These are phyloP conservation scores for Daldinia concentrica DNA, from an alignment of 495 filamentous ascomycete species.

Conservation along the genomic window DNA sequence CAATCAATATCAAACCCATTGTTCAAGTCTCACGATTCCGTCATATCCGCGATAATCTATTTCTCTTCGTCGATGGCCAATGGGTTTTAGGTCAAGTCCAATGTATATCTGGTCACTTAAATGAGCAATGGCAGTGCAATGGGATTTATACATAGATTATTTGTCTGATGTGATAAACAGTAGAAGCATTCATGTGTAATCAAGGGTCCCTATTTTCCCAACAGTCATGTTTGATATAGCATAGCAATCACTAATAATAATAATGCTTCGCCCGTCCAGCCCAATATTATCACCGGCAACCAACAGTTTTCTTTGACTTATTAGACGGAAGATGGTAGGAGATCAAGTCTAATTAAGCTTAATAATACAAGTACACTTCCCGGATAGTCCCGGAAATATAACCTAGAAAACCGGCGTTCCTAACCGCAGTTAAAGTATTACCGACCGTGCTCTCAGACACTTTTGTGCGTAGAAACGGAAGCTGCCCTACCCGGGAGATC, in stretches of 20 bases:
- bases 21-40: background rate
- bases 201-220: background rate
- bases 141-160: background rate
- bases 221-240: background rate
- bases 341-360: background rate
- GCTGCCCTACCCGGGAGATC: too few relatives aligned
- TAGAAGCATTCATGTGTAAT: background rate
- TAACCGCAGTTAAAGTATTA: background rate
- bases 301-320: background rate
- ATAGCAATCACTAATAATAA: background rate
- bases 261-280: background rate
- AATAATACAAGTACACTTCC: background rate
- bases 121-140: background rate
- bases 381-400: background rate
- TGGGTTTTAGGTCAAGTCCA: background rate
- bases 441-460: too few relatives aligned
- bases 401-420: background rate
- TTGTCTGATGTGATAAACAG: background rate
- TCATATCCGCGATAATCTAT: background rate
- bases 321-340: background rate
- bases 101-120: background rate
- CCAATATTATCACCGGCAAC: background rate
- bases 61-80: background rate
- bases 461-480: too few relatives aligned
- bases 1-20: conserved; percentile 14